Evolutionary conservation across 495 filamentous ascomycete genomes (phyloP).

Genomic region (Penicillium bialowiezense): DNA sequence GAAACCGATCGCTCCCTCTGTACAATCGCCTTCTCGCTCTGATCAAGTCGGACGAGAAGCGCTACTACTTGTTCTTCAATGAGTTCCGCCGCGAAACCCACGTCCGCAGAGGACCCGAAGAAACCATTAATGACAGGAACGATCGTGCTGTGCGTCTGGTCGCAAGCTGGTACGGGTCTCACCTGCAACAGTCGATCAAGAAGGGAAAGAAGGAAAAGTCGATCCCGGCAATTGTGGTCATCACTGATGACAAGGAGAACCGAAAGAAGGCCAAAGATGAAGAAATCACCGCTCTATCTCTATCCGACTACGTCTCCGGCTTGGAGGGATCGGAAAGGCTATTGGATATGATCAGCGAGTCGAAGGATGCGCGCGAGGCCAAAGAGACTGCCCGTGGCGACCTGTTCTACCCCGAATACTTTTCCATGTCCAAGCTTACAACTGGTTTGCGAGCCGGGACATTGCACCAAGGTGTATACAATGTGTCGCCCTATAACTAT

Average conservation of each 20-base stretch:
- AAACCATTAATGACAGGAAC: constrained; percentile 95
- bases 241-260: constrained; percentile 89
- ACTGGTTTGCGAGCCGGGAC: constrained; percentile 83
- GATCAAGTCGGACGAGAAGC: constrained; percentile 91
- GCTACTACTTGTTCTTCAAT: constrained; percentile 99
- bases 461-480: constrained; percentile 91
- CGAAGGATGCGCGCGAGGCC: constrained; percentile 61
- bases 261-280: constrained; percentile 78
- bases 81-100: constrained; percentile 94
- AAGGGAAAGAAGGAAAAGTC: constrained; percentile 54
- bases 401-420: constrained; percentile 81
- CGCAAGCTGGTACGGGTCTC: constrained; percentile 83
- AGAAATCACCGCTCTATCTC: constrained; percentile 60
- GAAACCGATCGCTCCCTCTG: constrained; percentile 87
- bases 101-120: constrained; percentile 66
- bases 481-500: constrained; percentile 96
- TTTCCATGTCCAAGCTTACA: constrained; percentile 87
- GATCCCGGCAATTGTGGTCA: constrained; percentile 79
- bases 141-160: constrained; percentile 86
- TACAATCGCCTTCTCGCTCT: constrained; percentile 89
- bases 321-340: constrained; percentile 80
- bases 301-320: constrained; percentile 76
- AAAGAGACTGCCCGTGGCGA: constrained; percentile 59
- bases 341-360: constrained; percentile 91
- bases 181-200: constrained; percentile 61